Base-by-base conservation (phyloP, 768 basidiomycete genomes). In the Tylopilus sp. region DNA sequence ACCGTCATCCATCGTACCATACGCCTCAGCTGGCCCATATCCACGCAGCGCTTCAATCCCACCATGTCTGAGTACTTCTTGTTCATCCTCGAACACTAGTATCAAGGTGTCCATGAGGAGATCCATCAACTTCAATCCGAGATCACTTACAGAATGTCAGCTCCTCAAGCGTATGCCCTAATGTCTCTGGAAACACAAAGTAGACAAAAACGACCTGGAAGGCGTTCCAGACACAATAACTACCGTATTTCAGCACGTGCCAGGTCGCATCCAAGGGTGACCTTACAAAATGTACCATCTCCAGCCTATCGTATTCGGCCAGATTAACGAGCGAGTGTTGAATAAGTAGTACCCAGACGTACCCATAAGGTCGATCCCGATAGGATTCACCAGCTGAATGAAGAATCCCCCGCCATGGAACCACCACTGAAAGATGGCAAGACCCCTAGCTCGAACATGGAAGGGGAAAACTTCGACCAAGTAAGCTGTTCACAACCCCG, bases 391-490 rank as follows among this genome's bases (percentile, higher is more conserved):
- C 16, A 63, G 34, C 29, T 50, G 56, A 9, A 11, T 31, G 24
- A 58, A 7, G 29, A 63, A 58, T n/a, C 21, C 52, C 7, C 28
- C 56, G 3, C 74, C 66, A 13, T 82, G 78, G 43, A 75, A 72
- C 66, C 78, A 82, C 74, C 76, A 81, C 58, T 85, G 82, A 72
- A 81, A 85, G n/a, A 85, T 52, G n/a, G n/a, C n/a, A n/a, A n/a
- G n/a, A n/a, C n/a, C n/a, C n/a, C n/a, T n/a, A n/a, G n/a, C n/a
- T n/a, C 85, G 81, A 26, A 76, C 76, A 55, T 82, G 78, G 71
- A 74, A 86, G 0, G 84, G 84, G 73, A 85, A 84, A 24, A 86
- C 61, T 60, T 85, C 84, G 21, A 84, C 79, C 55, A 85, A 67
- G 75, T 76, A 85, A 4, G 82, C 82, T 82, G 60, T 34, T 12